A percentile compares a stretch with the other conserved stretches of the same genome.
phyloP scores from a whole-genome alignment of 352 stramenopile species.

The Peronospora tabacina region DNA sequence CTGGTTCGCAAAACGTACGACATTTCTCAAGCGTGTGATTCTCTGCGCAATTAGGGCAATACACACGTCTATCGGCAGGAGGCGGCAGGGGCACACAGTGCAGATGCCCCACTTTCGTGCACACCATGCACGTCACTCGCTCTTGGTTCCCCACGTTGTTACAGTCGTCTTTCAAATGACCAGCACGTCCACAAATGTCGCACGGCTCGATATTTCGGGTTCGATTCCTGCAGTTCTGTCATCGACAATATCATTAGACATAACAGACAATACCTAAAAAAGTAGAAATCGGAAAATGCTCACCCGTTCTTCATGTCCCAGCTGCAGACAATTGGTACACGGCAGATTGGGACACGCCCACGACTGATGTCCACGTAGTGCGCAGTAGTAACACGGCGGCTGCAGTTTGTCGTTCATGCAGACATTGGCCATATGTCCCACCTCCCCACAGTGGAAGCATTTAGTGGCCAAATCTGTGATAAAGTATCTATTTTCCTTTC shows the following conservation, averaged over 20 bases:
- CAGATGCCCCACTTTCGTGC: constrained; percentile 48
- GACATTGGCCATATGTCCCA: constrained; percentile 67
- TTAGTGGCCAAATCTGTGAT: constrained; percentile 75
- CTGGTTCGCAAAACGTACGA: constrained; percentile 38
- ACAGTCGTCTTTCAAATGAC: constrained; percentile 42
- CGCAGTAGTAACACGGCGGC: constrained; percentile 76
- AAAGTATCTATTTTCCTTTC: constrained; percentile 72
- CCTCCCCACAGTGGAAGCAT: constrained; percentile 77
- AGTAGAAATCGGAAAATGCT: neutral
- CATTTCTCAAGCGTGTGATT: constrained; percentile 50
- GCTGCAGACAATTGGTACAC: constrained; percentile 55
- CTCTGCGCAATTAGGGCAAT: constrained; percentile 55
- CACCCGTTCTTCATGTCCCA: constrained; percentile 60
- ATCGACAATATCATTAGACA: constrained; percentile 3
- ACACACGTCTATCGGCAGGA: constrained; percentile 59
- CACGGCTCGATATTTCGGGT: constrained; percentile 38
- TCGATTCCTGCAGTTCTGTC: constrained; percentile 51
- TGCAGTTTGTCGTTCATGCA: constrained; percentile 71
- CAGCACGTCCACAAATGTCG: constrained; percentile 43
- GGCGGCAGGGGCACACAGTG: constrained; percentile 59
- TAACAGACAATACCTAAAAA: neutral
- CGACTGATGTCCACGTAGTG: constrained; percentile 57
- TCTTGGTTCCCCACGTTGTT: constrained; percentile 24
- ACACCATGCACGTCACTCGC: constrained; percentile 70
- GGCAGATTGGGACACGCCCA: constrained; percentile 62